Base-by-base conservation (phyloP, 2,329 filamentous ascomycete genomes). In the Westerdykella aurantiaca region DNA sequence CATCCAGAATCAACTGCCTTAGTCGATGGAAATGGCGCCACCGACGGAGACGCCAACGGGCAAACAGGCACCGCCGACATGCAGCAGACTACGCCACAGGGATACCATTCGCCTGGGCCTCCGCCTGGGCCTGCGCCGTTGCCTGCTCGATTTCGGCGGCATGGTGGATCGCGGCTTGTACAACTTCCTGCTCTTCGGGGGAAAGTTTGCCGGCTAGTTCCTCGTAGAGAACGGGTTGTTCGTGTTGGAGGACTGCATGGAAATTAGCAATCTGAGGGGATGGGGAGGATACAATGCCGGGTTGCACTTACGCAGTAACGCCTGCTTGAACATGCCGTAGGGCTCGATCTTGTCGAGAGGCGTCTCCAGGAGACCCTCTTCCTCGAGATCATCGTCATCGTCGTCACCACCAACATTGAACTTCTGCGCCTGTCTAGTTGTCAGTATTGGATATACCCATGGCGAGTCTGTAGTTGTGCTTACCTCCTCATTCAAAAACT, bases 301-400 rank as follows among this genome's bases (percentile, higher is more conserved):
- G 31, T 37, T 18, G 7, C 18, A 81, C 87, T 69, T 81, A 95
- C 90, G 85, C 62, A 91, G 69, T 53, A 97, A 74, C 14, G 87
- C 83, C 49, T 79, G 76, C 65, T 88, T 85, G 78, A 98, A 96
- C 49, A 95, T 75, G 63, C 83, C 80, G 61, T 98, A 98, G 2
- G 91, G 90, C 70, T 98, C 93, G 49, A 98, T 78, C 72, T 93
- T 93, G 69, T 98, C 93, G 18, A 98, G 77, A 13, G 91, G 90
- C 11, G 91, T 95, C 69, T 98, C 93, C 2, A 98, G 80, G 41
- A 97, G 75, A 46, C 88, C 86, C 65, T 90, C 91, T 59, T 97
- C 93, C 67, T 97, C 91, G 14, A 94, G 81, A 37, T 96, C 83
- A 43, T 95, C 90, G 44, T 95, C 89, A 21, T 90, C 86, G 1